phyloP scores from a whole-genome alignment of 768 basidiomycete genomes.

The Clitopilus hobsonii region DNA sequence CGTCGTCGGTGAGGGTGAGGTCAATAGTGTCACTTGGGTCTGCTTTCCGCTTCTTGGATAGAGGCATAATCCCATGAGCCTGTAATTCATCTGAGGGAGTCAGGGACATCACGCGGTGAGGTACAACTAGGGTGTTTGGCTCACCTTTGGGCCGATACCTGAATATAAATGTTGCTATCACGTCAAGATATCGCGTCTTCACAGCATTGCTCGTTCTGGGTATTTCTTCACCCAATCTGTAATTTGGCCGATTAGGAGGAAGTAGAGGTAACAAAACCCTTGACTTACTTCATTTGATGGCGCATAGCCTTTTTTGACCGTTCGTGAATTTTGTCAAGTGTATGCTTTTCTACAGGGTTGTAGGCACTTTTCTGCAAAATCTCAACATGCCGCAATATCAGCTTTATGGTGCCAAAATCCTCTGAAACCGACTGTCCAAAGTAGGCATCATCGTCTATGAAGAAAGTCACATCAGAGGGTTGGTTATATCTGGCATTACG shows the following conservation, averaged over 20 bases:
- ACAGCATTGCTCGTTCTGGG: background rate
- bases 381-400: background rate
- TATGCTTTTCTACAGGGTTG: background rate
- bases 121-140: background rate
- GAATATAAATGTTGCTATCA: conserved; percentile 16
- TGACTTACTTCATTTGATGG: conserved; percentile 18
- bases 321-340: conserved; percentile 16
- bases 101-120: too few species aligned
- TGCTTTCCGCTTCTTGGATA: background rate
- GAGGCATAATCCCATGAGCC: background rate
- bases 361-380: background rate
- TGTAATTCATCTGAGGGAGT: conserved; percentile 1
- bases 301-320: conserved; percentile 17
- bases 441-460: background rate
- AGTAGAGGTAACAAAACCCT: background rate
- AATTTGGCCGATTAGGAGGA: background rate
- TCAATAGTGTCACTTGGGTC: background rate
- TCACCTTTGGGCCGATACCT: conserved; percentile 19
- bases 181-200: background rate
- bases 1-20: background rate
- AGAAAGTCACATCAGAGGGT: too few species aligned
- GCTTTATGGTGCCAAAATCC: background rate
- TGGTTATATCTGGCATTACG: too few species aligned
- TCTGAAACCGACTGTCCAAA: background rate
- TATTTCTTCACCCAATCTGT: background rate